Base-by-base conservation (phyloP, 2,329 filamentous ascomycete species). In the Diaporthe citrichinensis region DNA sequence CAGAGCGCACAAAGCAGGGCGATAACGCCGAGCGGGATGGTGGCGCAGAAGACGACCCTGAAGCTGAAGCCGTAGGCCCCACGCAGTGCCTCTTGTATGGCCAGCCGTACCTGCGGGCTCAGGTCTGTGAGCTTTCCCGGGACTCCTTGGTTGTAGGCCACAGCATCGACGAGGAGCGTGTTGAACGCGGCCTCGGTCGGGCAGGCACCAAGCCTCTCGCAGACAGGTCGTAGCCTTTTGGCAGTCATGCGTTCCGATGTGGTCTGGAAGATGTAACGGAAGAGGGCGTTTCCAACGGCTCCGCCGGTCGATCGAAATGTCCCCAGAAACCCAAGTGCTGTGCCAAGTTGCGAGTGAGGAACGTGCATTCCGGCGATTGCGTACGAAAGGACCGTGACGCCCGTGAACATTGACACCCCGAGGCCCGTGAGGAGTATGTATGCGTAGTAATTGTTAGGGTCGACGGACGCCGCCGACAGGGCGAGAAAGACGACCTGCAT, bases 51-150 rank as follows among this genome's bases (percentile, higher is more conserved):
- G 34, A 73, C 7, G 17, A 73, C 25, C 25, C n/a, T 61, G 46
- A 73, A 73, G 44, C 71, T 73, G 58, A 44, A 65, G 25, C 71
- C 71, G n/a, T 73, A 73, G n/a, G 58, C 71, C 14, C 44, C 51
- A 1, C 58, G 49, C 2, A 73, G 25, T 12, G 71, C 46, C 15
- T n/a, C 12, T 15, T 25, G 44, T 17, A 73, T 2, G 4, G 41
- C 25, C 2, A 9, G 8, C 31, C 58, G 58, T 28, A 65, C 58
- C 3, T 73, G 10, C 8, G 71, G 58, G 39, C 34, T 46, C 46
- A 73, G 7, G 58, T 67, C 71, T 4, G n/a, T 14, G 46, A 67
- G 46, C 34, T 53, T 55, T 8, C 59, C 71, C 8, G 71, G 59
- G 20, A 5, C 44, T n/a, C 71, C 71, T 55, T 44, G 34, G 25